Evolutionary conservation across 306 rosid species (phyloP).

Genomic region (Geum urbanum): DNA sequence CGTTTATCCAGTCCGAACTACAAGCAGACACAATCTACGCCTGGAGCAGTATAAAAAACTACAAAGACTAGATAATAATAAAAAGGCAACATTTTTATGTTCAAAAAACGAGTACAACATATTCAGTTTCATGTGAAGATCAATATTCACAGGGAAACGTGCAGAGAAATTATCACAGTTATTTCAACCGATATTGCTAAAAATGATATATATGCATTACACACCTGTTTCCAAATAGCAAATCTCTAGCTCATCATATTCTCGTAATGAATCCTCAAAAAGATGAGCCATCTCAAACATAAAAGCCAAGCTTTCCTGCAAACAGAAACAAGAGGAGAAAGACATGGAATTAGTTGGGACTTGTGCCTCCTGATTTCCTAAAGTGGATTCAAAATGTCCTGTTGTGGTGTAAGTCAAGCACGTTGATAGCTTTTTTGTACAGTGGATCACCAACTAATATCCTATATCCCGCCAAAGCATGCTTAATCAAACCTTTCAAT

Average conservation of each 20-base stretch:
- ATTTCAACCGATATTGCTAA: conserved; percentile 30
- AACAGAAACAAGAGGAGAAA: conserved; percentile 20
- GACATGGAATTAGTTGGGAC: conserved; percentile 8
- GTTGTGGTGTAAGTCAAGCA: not conserved
- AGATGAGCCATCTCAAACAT: conserved; percentile 97
- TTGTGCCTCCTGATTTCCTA: conserved; percentile 3
- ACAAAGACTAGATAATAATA: not conserved
- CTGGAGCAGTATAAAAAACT: not conserved
- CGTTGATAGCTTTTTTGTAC: not conserved
- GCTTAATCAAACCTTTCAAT: conserved; percentile 23
- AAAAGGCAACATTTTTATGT: no score
- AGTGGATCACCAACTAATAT: conserved; percentile 10
- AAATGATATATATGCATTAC: conserved; percentile 23
- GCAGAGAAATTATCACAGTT: not conserved
- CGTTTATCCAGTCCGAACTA: not conserved
- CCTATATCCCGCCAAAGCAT: conserved; percentile 9
- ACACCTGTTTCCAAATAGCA: conserved; percentile 97
- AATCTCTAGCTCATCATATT: conserved; percentile 90
- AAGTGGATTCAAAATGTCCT: not conserved
- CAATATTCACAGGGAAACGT: not conserved
- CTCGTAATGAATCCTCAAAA: conserved; percentile 93
- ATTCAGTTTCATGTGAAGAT: not conserved
- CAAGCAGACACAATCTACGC: not conserved
- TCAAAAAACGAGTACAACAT: not conserved
- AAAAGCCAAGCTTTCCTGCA: conserved; percentile 98